Percentiles rank a stretch among this genome's conserved stretches.
Evolutionary conservation across 208 protist species (phyloP).

Genomic region (Plasmodiophora brassicae): DNA sequence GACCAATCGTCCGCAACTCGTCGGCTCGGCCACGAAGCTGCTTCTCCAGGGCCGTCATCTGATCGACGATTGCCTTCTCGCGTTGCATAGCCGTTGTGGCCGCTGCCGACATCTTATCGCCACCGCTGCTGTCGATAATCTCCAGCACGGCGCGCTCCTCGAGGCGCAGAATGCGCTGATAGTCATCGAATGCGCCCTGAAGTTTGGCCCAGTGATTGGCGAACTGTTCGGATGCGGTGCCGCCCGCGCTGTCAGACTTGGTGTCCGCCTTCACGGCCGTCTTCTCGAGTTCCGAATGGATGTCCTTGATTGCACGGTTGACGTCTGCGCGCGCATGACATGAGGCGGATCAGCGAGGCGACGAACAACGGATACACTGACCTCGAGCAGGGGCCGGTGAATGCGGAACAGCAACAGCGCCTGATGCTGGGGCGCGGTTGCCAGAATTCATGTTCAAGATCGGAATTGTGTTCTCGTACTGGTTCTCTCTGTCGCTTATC

Average conservation of each 20-base stretch:
- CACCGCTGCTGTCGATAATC: not conserved
- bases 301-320: not conserved
- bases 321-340: no score
- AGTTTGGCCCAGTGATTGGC: not conserved
- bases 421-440: no score
- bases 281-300: not conserved
- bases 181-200: not conserved
- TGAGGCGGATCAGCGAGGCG: no score
- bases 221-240: not conserved
- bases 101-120: not conserved
- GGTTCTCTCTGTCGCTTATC: not conserved
- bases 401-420: no score
- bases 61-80: not conserved
- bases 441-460: conserved; percentile 13
- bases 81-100: no score
- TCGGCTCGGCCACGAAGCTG: not conserved
- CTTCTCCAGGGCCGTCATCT: not conserved
- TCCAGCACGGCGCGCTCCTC: not conserved
- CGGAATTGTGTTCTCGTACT: not conserved
- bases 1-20: not conserved
- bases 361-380: no score
- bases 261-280: not conserved
- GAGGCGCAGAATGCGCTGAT: not conserved
- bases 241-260: not conserved
- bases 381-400: no score